Percentiles rank a stretch among this genome's conserved stretches.
phyloP scores from a whole-genome alignment of 108 stramenopile species.

The Parietichytrium sp. region DNA sequence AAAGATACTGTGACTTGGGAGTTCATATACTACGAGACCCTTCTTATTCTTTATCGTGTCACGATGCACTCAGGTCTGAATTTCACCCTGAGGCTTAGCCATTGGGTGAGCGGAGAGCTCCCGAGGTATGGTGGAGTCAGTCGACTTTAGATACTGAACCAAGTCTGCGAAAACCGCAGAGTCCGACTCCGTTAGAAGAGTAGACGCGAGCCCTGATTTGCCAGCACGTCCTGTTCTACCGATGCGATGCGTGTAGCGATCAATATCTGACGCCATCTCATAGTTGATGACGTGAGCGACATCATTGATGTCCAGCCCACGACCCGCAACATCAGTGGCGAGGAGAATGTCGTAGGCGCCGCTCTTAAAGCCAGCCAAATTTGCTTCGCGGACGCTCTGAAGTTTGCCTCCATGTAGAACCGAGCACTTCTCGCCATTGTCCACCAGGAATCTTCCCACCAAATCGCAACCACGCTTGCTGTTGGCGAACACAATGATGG shows the following conservation, averaged over 20 bases:
- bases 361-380: slow-evolving; percentile 74
- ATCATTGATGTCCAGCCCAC: slow-evolving; percentile 93
- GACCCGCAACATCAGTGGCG: slow-evolving; percentile 94
- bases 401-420: slow-evolving; percentile 93
- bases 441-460: slow-evolving; percentile 72
- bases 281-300: slow-evolving; percentile 94
- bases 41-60: too few species aligned
- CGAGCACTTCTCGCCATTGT: slow-evolving; percentile 72
- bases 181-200: slow-evolving; percentile 54
- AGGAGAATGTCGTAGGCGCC: slow-evolving; percentile 76
- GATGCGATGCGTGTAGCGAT: slow-evolving; percentile 93
- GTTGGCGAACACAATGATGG: slow-evolving; percentile 94
- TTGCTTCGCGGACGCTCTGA: slow-evolving; percentile 94
- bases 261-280: slow-evolving; percentile 87
- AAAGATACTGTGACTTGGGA: too few species aligned
- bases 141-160: not conserved
- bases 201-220: slow-evolving; percentile 84
- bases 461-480: slow-evolving; percentile 74
- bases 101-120: not conserved
- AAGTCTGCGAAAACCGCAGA: slow-evolving; percentile 36
- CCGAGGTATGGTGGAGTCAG: not conserved
- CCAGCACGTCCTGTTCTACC: slow-evolving; percentile 97
- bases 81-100: too few species aligned
- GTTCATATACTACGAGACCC: too few species aligned
- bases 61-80: too few species aligned